Conservation (phyloP, 495 filamentous ascomycete species). For the Polyplosphaeria fusca region DNA sequence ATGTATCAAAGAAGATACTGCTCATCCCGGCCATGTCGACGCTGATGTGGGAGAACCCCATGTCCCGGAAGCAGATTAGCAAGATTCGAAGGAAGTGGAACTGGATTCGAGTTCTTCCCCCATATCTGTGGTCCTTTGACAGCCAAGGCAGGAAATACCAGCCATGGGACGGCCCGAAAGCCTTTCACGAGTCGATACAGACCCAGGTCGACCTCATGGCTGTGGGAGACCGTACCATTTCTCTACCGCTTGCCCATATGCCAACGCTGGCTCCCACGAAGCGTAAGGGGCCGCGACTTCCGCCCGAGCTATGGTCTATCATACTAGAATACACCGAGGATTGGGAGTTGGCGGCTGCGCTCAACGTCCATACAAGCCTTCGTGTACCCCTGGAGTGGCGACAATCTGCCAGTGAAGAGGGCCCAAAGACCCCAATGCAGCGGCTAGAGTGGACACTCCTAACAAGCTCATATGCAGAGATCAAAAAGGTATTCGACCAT, state of each 20-base stretch:
- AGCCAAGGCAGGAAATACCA: conserved; percentile 35
- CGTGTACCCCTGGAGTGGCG: conserved; percentile 71
- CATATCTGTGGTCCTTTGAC: conserved; percentile 71
- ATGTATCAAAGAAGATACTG: conserved; percentile 76
- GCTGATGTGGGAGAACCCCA: conserved; percentile 80
- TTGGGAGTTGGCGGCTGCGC: conserved; percentile 80
- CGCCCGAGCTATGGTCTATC: conserved; percentile 83
- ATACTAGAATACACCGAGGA: conserved; percentile 80
- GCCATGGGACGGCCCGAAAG: conserved; percentile 63
- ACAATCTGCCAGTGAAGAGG: conserved; percentile 44
- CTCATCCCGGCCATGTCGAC: conserved; percentile 79
- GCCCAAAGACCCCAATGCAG: conserved; percentile 47
- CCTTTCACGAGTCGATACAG: conserved; percentile 62
- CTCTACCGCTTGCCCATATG: conserved; percentile 30
- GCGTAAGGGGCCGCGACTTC: conserved; percentile 46
- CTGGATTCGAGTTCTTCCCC: conserved; percentile 70
- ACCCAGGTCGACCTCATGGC: conserved; percentile 62
- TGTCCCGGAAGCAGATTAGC: conserved; percentile 76
- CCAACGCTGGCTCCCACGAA: conserved; percentile 22
- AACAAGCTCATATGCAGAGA: conserved; percentile 61
- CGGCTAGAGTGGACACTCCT: conserved; percentile 79
- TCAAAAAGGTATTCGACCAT: conserved; percentile 61
- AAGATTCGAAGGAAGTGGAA: conserved; percentile 78
- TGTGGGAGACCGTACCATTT: conserved; percentile 54
- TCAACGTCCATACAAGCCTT: conserved; percentile 75